Base-by-base conservation (phyloP, 352 stramenopile genomes). In the Phytophthora idaei region DNA sequence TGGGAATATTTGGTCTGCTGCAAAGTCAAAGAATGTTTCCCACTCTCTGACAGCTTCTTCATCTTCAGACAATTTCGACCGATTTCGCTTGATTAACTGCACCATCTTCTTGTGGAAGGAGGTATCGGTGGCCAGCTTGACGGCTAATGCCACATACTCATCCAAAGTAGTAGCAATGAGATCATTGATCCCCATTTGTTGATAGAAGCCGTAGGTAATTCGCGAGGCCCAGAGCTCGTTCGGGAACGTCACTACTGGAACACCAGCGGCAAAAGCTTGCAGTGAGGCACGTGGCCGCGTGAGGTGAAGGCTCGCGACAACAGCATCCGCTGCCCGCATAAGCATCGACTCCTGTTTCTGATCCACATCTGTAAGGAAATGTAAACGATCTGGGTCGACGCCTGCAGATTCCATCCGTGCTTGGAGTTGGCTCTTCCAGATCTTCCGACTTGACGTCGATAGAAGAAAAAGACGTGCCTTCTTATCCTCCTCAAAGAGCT, bases 21-120 rank as follows among this genome's bases (percentile, higher is more conserved):
- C 77, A 62, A 86, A 80, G 11, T 90, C 73, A 27, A 94, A 78
- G 51, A 94, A 92, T 36, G 63, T 73, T 64, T 92, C 83, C 86
- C 86, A 94, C 52, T 92, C 79, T n/a, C 67, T 17, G 1, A 94
- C 74, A 2, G 81, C 83, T 10, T 66, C 41, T 15, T 21, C 3
- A 54, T 88, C 77, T 56, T 78, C 63, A 4, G 83, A 85, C n/a
- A 93, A 31, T 1, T 61, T 72, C 25, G 67, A 55, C 3, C 78
- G 75, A 32, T 74, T 71, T 2, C 65, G 61, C 31, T 79, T 67
- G 25, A 93, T 76, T 41, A 83, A 73, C 11, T 61, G 28, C n/a
- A 60, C 64, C 71, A 91, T 87, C 31, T 59, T 58, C 7, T 65
- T 46, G 36, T 82, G 82, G 37, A 92, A 92, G 1, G 41, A 32